Percentiles rank a stretch among this genome's conserved stretches.
Conservation (phyloP, 495 filamentous ascomycete species). For the Apiosordaria backusii region DNA sequence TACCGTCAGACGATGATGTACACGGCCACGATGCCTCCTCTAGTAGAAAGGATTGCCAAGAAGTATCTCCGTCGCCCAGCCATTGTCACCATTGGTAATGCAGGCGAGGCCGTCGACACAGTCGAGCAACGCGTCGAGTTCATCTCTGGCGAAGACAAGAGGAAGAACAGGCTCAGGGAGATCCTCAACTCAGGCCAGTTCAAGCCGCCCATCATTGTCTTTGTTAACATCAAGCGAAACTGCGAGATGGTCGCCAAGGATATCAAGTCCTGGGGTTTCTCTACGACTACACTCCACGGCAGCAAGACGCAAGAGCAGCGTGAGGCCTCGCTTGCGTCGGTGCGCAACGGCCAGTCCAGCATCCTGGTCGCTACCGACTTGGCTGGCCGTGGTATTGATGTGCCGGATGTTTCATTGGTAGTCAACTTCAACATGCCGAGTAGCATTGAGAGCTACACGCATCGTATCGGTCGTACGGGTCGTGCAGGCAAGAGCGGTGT, state of each 20-base stretch:
- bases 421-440: conserved; percentile 99
- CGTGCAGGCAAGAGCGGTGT: conserved; percentile 97
- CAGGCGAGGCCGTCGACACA: conserved; percentile 96
- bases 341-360: conserved; percentile 74
- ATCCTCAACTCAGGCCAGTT: conserved; percentile 86
- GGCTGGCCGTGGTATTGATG: conserved; percentile 96
- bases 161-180: conserved; percentile 92
- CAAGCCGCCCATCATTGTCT: conserved; percentile 91
- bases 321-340: conserved; percentile 85
- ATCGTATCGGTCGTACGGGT: conserved; percentile 96
- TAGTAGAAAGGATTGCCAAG: conserved; percentile 91
- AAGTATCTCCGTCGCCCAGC: conserved; percentile 94
- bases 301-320: conserved; percentile 96
- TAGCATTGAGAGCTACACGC: conserved; percentile 92
- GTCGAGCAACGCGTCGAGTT: conserved; percentile 97
- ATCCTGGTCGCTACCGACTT: conserved; percentile 97
- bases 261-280: conserved; percentile 93
- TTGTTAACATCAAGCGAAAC: conserved; percentile 99
- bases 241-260: conserved; percentile 94
- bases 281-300: conserved; percentile 87
- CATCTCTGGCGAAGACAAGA: conserved; percentile 86
- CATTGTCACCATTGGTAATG: conserved; percentile 91
- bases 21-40: conserved; percentile 94
- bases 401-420: conserved; percentile 88
- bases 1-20: conserved; percentile 99